Conservation (phyloP, 1,139 yeast genomes). For the Zhuliangozyma blackwelliae region DNA sequence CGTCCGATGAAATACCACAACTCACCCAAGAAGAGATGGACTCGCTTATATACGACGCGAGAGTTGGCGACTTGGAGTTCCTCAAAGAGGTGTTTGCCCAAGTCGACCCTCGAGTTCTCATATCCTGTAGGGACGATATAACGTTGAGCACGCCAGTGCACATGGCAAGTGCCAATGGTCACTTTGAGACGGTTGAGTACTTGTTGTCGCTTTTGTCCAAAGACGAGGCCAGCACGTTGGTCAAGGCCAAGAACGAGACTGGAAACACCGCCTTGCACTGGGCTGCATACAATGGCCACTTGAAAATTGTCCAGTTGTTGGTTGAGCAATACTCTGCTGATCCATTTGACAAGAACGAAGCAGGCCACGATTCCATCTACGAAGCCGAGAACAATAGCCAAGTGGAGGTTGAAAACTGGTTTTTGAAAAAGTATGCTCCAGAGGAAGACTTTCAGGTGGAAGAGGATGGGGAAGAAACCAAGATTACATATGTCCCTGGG, state of each 20-base stretch:
- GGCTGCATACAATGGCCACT: constrained; percentile 89
- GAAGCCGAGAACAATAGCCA: constrained; percentile 80
- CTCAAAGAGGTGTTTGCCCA: constrained; percentile 64
- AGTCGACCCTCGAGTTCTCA: constrained; percentile 48
- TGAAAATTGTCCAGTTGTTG: constrained; percentile 62
- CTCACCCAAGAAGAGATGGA: constrained; percentile 72
- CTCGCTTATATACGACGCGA: constrained; percentile 73
- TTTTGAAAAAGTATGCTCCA: constrained; percentile 66
- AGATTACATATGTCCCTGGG: constrained; percentile 46
- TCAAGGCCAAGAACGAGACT: constrained; percentile 60
- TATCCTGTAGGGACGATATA: constrained; percentile 56
- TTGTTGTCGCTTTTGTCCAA: constrained; percentile 47
- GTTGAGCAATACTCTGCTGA: constrained; percentile 77
- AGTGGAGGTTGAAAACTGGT: constrained; percentile 65
- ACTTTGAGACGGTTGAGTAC: constrained; percentile 61
- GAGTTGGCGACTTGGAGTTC: constrained; percentile 80
- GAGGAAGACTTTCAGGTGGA: constrained; percentile 52
- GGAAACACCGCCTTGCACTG: constrained; percentile 96
- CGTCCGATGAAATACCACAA: constrained; percentile 4
- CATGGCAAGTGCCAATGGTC: constrained; percentile 95
- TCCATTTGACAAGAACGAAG: constrained; percentile 68
- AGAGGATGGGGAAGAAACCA: constrained; percentile 39
- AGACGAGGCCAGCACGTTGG: constrained; percentile 44
- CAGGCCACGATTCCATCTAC: constrained; percentile 78
- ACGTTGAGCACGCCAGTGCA: constrained; percentile 78